Base-by-base conservation (phyloP, 2,329 filamentous ascomycete species). In the Phyllosticta ampelicida region DNA sequence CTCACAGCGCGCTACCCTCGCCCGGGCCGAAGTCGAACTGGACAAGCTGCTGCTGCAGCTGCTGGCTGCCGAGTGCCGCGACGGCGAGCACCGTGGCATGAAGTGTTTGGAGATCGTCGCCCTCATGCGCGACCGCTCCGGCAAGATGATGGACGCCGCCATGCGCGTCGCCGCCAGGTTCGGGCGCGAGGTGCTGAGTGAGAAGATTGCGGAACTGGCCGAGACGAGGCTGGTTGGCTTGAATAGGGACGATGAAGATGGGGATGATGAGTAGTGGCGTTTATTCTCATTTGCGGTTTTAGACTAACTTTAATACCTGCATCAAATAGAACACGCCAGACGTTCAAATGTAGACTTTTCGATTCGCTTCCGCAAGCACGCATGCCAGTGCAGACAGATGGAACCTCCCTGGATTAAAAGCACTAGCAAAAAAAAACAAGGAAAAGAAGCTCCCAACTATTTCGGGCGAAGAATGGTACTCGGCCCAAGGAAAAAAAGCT, bases 31-130 rank as follows among this genome's bases (percentile, higher is more conserved):
- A 71, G 76, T 95, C 51, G 89, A 95, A 51, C 83, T 95, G 44
- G 91, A 99, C 76, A 96, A 96, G 76, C 84, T 86, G 50, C 77
- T 99, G 54, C 77, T 99, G 62, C 90, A 96, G 75, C 80, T 97
- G 70, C 78, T 99, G 67, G 91, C 89, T 2, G 77, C 86, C 6
- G 94, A 97, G 76, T 99, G 94, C 70, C 84, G 90, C 60, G 89
- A 94, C 64, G 90, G 90, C 51, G 94, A 99, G 71, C 91, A 97
- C 62, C 80, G 87, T 28, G 92, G 91, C 5, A 96, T 96, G 90
- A 90, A 92, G 64, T 92, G 92, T 0, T 77, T 99, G 36, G 95
- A 99, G 74, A 81, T 97, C 66, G 94, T 95, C 28, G 79, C 82
- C 61, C 77, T 99, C 66, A 88, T 99, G 85, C 82, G 81, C 51